phyloP scores from a whole-genome alignment of 805 yeast genomes.

The Saturnispora sekii region DNA sequence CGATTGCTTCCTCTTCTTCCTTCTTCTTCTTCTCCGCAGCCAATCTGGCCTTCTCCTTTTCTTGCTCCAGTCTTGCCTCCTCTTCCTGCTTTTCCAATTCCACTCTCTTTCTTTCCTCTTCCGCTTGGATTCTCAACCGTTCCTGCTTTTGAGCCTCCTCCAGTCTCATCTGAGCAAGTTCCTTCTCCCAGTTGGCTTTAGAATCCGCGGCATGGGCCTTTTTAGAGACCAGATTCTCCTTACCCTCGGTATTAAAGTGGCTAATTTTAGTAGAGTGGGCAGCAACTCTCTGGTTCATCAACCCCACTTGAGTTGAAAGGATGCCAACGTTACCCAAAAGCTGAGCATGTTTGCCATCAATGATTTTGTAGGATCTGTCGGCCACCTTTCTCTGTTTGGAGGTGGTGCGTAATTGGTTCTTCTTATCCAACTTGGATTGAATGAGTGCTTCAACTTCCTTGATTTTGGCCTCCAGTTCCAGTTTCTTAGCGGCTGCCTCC shows the following conservation, averaged over 20 bases:
- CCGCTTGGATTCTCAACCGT: constrained; percentile 30
- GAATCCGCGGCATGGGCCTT: constrained; percentile 34
- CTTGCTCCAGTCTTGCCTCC: constrained; percentile 26
- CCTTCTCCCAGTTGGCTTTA: constrained; percentile 34
- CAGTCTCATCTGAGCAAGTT: constrained; percentile 34
- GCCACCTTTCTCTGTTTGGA: constrained; percentile 32
- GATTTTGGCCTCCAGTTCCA: constrained; percentile 25
- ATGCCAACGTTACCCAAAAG: constrained; percentile 30
- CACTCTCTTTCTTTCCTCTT: constrained; percentile 30
- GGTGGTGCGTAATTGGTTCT: constrained; percentile 19
- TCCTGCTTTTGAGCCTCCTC: constrained; percentile 39
- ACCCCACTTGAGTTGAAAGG: constrained; percentile 35
- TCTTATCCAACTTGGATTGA: constrained; percentile 33
- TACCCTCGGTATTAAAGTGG: constrained; percentile 29
- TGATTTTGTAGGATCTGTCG: constrained; percentile 27
- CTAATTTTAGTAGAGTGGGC: constrained; percentile 37
- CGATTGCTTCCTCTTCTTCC: constrained; percentile 27
- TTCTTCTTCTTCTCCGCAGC: constrained; percentile 23
- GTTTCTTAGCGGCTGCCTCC: constrained; percentile 33
- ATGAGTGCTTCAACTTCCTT: constrained; percentile 32
- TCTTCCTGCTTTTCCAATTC: constrained; percentile 31
- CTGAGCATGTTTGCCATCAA: constrained; percentile 28
- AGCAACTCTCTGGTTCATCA: constrained; percentile 33
- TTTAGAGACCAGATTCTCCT: constrained; percentile 28
- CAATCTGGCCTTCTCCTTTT: constrained; percentile 20